Evolutionary conservation across 1,284 basidiomycete species (phyloP).

Genomic region (Ceratobasidium sp.): DNA sequence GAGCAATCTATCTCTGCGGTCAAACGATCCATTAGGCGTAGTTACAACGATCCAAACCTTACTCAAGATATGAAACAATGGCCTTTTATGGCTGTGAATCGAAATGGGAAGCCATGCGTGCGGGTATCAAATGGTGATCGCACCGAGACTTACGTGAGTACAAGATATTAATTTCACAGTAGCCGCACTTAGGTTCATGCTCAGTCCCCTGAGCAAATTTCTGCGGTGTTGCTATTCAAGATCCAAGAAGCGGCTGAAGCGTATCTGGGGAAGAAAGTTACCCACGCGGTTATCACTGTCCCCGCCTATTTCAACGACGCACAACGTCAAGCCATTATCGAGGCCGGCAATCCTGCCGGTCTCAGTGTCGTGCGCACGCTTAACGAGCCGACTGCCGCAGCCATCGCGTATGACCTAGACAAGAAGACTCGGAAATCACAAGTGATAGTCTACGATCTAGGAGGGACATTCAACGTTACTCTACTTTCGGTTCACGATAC

Average conservation of each 20-base stretch:
- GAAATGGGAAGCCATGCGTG: constrained; percentile 67
- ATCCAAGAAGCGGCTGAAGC: not conserved
- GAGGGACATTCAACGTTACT: constrained; percentile 71
- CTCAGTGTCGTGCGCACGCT: constrained; percentile 66
- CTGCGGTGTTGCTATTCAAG: not conserved
- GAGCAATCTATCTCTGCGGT: not conserved
- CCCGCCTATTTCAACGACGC: constrained; percentile 71
- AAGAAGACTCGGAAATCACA: constrained; percentile 64
- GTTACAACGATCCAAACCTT: not conserved
- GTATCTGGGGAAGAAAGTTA: constrained; percentile 44
- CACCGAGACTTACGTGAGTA: constrained; percentile 59
- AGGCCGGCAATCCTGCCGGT: constrained; percentile 64
- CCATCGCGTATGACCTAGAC: constrained; percentile 67
- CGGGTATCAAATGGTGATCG: constrained; percentile 67
- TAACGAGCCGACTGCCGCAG: constrained; percentile 67
- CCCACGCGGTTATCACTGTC: constrained; percentile 66
- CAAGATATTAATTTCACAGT: not conserved
- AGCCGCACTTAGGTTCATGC: constrained; percentile 19
- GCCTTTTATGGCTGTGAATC: constrained; percentile 67
- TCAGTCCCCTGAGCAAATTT: not conserved
- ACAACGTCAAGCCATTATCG: constrained; percentile 67
- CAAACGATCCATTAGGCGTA: not conserved
- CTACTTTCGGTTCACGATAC: constrained; percentile 69
- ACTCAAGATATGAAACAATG: constrained; percentile 44
- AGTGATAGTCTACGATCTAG: constrained; percentile 71